Evolutionary conservation across 495 filamentous ascomycete species (phyloP).

Genomic region (Talaromyces trachyspermus): DNA sequence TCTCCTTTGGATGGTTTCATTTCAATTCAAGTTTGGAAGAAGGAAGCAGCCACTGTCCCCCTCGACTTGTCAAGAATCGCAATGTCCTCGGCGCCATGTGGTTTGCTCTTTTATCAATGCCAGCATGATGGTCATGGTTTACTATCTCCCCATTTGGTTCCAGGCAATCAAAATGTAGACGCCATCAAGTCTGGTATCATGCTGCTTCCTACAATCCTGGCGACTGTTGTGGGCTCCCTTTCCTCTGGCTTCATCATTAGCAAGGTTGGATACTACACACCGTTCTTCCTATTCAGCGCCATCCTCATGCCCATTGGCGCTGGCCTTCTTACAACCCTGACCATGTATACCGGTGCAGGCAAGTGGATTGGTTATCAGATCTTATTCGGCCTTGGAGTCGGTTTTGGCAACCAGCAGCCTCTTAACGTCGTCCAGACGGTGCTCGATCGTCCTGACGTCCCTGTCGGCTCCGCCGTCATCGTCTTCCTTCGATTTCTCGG

Average conservation of each 20-base stretch:
- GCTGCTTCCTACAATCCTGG: constrained; percentile 44
- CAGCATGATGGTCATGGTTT: too few species aligned
- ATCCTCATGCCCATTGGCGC: constrained; percentile 30
- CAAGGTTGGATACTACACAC: constrained; percentile 27
- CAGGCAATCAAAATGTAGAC: constrained; percentile 40
- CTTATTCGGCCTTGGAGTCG: constrained; percentile 44
- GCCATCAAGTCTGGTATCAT: constrained; percentile 44
- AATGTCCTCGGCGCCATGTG: constrained; percentile 37
- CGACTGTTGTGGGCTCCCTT: constrained; percentile 23
- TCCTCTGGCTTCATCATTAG: constrained; percentile 22
- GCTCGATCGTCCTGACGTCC: too few species aligned
- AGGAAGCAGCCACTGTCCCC: constrained; percentile 23
- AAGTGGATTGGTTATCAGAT: constrained; percentile 53
- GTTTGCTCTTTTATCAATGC: constrained; percentile 36
- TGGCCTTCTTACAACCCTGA: constrained; percentile 44
- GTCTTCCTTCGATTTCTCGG: too few species aligned
- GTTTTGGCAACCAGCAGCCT: too few species aligned
- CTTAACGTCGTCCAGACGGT: too few species aligned
- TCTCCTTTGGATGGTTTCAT: constrained; percentile 14
- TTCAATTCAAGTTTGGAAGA: constrained; percentile 15
- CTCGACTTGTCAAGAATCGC: constrained; percentile 37
- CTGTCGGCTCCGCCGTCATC: too few species aligned
- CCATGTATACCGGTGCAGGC: constrained; percentile 30
- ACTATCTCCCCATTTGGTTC: constrained; percentile 60
- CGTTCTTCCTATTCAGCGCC: constrained; percentile 25